Evolutionary conservation across 2,329 filamentous ascomycete species (phyloP).

Genomic region (Fusarium sp.): DNA sequence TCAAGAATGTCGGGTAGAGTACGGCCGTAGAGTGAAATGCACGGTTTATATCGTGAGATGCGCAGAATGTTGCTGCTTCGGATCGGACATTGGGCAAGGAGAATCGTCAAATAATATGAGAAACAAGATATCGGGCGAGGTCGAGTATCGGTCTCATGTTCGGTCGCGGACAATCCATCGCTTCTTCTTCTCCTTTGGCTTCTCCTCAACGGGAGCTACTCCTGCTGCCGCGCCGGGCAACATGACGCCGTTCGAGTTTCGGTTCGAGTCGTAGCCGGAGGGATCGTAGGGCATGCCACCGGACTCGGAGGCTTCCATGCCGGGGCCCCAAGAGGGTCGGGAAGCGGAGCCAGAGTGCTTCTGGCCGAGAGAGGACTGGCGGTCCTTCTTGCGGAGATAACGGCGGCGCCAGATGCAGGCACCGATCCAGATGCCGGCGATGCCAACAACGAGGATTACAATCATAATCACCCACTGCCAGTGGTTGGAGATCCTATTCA

Average conservation of each 20-base stretch:
- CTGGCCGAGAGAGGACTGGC: constrained; percentile 57
- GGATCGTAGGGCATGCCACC: constrained; percentile 50
- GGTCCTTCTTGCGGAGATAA: constrained; percentile 79
- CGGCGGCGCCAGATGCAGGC: constrained; percentile 81
- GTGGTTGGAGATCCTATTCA: constrained; percentile 75
- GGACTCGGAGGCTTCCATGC: constrained; percentile 43
- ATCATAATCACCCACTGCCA: constrained; percentile 89
- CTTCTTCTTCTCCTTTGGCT: constrained; percentile 61
- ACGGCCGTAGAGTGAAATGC: constrained; percentile 44
- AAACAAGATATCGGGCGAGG: constrained; percentile 10
- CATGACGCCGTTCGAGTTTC: constrained; percentile 46
- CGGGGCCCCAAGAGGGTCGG: constrained; percentile 56
- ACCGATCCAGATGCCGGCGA: constrained; percentile 76
- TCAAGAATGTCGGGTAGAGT: constrained; percentile 31
- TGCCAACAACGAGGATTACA: constrained; percentile 79
- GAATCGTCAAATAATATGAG: constrained; percentile 26
- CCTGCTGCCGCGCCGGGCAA: constrained; percentile 35
- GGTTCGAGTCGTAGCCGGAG: constrained; percentile 45
- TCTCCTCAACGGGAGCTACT: constrained; percentile 33
- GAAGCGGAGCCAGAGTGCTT: constrained; percentile 58
- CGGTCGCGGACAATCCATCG: constrained; percentile 63
- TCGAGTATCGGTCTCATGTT: constrained; percentile 52
- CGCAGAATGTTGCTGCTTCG: constrained; percentile 18
- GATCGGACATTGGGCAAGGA: constrained; percentile 25
- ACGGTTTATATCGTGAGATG: constrained; percentile 41